A percentile compares a stretch with the other conserved stretches of the same genome.
These are phyloP conservation scores for Torrubiella hemipterigena DNA, from an alignment of 2,329 filamentous ascomycete species.

Conservation along the genomic window DNA sequence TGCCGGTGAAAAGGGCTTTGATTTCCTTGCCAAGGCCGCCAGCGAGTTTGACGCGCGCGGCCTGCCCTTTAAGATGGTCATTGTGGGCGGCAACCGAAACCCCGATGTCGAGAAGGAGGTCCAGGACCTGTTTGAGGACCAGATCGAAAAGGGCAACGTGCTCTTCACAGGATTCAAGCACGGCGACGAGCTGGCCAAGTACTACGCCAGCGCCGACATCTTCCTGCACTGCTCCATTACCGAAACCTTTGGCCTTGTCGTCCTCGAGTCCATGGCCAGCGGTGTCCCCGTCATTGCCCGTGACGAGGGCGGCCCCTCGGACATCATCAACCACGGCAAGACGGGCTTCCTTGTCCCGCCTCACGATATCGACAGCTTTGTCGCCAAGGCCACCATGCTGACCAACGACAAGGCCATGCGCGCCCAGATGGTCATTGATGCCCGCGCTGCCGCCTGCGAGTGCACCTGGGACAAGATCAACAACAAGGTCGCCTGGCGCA, in stretches of 20 bases:
- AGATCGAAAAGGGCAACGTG: conserved; percentile 38
- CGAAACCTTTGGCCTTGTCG: conserved; percentile 60
- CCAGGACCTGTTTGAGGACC: conserved; percentile 42
- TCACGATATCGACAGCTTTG: conserved; percentile 46
- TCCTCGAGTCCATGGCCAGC: conserved; percentile 60
- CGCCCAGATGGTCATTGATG: conserved; percentile 29
- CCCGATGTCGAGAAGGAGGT: conserved; percentile 49
- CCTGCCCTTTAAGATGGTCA: conserved; percentile 49
- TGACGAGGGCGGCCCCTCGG: conserved; percentile 57
- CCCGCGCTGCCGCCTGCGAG: conserved; percentile 44
- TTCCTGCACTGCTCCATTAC: conserved; percentile 62
- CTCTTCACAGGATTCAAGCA: conserved; percentile 56
- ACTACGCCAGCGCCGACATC: conserved; percentile 56
- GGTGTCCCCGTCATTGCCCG: conserved; percentile 57
- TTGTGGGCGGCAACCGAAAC: conserved; percentile 59
- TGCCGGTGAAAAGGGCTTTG: conserved; percentile 60
- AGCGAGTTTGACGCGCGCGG: conserved; percentile 40
- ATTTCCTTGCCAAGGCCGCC: conserved; percentile 48
- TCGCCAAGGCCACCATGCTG: conserved; percentile 37
- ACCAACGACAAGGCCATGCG: conserved; percentile 31
- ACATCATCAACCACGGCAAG: conserved; percentile 47
- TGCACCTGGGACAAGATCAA: conserved; percentile 64
- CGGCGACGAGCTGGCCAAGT: conserved; percentile 48
- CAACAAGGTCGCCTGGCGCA: conserved; percentile 54
- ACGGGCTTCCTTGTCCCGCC: conserved; percentile 52